Conservation (phyloP, 257 asterid species). For the Solanum acaule region DNA sequence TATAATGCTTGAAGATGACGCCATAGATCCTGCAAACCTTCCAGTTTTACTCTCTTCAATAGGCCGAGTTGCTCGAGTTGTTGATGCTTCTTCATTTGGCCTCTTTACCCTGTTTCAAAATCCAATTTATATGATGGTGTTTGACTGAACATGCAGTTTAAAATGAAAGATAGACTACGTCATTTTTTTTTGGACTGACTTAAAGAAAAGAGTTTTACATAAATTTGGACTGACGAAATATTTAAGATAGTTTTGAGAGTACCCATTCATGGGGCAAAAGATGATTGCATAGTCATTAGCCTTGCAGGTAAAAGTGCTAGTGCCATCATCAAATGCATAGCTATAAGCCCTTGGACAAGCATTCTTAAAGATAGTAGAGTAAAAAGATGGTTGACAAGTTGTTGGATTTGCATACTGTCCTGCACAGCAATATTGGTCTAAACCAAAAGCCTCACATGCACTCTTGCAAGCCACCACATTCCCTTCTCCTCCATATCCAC, state of each 20-base stretch:
- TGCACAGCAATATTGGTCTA: slow-evolving; percentile 73
- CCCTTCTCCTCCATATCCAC: slow-evolving; percentile 28
- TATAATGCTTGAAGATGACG: slow-evolving; percentile 22
- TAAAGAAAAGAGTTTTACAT: no score
- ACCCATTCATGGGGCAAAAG: slow-evolving; percentile 36
- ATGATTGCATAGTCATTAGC: slow-evolving; percentile 41
- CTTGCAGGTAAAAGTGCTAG: slow-evolving; percentile 87
- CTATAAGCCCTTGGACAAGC: slow-evolving; percentile 78
- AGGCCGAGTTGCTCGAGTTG: slow-evolving; percentile 11
- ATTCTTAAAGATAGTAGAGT: slow-evolving; percentile 55
- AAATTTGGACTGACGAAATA: no score
- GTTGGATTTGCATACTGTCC: slow-evolving; percentile 77
- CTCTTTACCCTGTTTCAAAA: slow-evolving; percentile 33
- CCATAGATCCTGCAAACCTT: slow-evolving; percentile 1
- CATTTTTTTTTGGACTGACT: not conserved
- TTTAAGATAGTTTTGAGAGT: not conserved
- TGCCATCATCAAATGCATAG: slow-evolving; percentile 69
- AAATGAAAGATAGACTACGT: not conserved
- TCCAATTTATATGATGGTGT: not conserved
- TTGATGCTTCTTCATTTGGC: slow-evolving; percentile 14
- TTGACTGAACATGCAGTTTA: not conserved
- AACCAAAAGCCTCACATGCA: slow-evolving; percentile 69
- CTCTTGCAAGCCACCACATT: slow-evolving; percentile 77
- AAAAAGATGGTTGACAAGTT: slow-evolving; percentile 65
- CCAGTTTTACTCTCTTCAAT: slow-evolving; percentile 16